phyloP scores from a whole-genome alignment of 805 yeast genomes.

The Starmerella gropengiesseri region DNA sequence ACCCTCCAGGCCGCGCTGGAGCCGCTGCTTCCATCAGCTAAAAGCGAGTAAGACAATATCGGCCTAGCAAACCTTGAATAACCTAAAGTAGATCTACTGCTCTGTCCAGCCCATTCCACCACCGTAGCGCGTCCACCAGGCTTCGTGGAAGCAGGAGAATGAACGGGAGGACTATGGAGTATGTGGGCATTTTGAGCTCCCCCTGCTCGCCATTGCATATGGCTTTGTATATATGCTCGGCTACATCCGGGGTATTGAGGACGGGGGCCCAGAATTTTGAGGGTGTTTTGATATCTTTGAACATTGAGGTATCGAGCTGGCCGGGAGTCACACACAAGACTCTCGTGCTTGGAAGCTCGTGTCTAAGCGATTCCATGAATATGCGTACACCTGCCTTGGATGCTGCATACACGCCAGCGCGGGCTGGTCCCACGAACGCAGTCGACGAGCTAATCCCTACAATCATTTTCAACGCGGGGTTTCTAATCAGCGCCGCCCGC shows the following conservation, averaged over 20 bases:
- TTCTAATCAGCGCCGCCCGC: slow-evolving; percentile 30
- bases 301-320: slow-evolving; percentile 60
- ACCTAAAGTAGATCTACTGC: slow-evolving; percentile 14
- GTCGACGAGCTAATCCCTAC: slow-evolving; percentile 65
- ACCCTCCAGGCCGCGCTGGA: not conserved
- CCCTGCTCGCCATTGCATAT: slow-evolving; percentile 34
- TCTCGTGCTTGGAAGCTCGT: slow-evolving; percentile 50
- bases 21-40: not conserved
- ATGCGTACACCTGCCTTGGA: slow-evolving; percentile 70
- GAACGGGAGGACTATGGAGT: slow-evolving; percentile 57
- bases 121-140: slow-evolving; percentile 40
- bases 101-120: slow-evolving; percentile 51
- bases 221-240: slow-evolving; percentile 38
- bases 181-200: slow-evolving; percentile 55
- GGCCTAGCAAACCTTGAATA: not conserved
- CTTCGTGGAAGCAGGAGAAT: slow-evolving; percentile 61
- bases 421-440: slow-evolving; percentile 69
- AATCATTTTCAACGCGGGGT: slow-evolving; percentile 39
- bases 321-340: slow-evolving; percentile 70
- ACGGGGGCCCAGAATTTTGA: slow-evolving; percentile 62
- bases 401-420: slow-evolving; percentile 63
- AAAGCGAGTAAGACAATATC: not conserved
- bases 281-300: slow-evolving; percentile 56
- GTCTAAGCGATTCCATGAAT: slow-evolving; percentile 56
- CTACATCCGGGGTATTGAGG: slow-evolving; percentile 51